Evolutionary conservation across 73 alveolate genomes (phyloP).

Genomic region (Paramecium pentaurelia): DNA sequence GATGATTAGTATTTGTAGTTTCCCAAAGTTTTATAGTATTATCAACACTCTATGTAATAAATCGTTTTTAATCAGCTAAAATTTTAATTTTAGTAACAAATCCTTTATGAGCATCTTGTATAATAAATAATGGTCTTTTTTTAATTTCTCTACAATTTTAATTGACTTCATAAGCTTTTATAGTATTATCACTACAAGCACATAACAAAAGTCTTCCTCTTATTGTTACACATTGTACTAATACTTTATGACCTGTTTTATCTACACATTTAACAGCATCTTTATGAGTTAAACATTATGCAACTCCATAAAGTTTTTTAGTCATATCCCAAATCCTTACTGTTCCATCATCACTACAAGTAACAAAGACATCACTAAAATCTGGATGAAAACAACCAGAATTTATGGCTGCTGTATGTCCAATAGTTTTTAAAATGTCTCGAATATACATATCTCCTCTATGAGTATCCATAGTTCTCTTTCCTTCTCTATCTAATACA

Average conservation of each 20-base stretch:
- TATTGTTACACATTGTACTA: conserved; percentile 48
- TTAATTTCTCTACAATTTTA: conserved; percentile 53
- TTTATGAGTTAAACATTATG: conserved; percentile 82
- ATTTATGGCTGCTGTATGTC: conserved; percentile 87
- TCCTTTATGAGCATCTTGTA: conserved; percentile 83
- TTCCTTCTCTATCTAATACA: conserved; percentile 89
- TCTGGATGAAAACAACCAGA: conserved; percentile 94
- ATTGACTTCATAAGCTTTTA: conserved; percentile 65
- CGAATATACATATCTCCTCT: conserved; percentile 94
- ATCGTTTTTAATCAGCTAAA: conserved; percentile 73
- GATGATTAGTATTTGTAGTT: conserved; percentile 75
- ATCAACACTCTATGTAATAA: conserved; percentile 83
- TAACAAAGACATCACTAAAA: conserved; percentile 74
- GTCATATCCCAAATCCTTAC: conserved; percentile 89
- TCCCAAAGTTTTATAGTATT: conserved; percentile 95
- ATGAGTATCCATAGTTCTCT: conserved; percentile 76
- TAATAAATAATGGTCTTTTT: conserved; percentile 76
- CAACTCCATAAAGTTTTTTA: conserved; percentile 85
- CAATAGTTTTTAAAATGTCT: conserved; percentile 90
- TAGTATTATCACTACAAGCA: conserved; percentile 71
- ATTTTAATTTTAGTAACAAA: conserved; percentile 79
- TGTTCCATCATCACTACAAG: conserved; percentile 89
- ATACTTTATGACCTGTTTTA: conserved; percentile 39
- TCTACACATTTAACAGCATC: conserved; percentile 70
- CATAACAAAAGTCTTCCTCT: conserved; percentile 71